A percentile compares a stretch with the other conserved stretches of the same genome.
phyloP scores from a whole-genome alignment of 2,329 filamentous ascomycete genomes.

The Aspergillus thermomutatus region DNA sequence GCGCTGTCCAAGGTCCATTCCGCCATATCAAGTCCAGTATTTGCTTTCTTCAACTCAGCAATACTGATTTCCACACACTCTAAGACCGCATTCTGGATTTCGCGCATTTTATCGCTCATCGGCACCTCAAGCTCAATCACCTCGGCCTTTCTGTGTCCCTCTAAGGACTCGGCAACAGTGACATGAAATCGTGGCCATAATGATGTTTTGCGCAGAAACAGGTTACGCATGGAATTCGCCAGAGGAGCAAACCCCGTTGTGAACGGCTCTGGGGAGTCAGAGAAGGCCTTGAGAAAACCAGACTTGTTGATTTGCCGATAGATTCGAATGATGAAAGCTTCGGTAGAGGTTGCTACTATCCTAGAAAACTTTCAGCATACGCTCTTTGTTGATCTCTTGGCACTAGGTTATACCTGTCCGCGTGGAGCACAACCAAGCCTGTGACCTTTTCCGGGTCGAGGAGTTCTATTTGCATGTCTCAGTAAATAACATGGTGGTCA shows the following conservation, averaged over 20 bases:
- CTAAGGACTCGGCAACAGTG: constrained; percentile 80
- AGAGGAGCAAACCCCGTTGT: constrained; percentile 83
- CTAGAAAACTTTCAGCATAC: constrained; percentile 36
- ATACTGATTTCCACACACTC: constrained; percentile 96
- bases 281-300: constrained; percentile 94
- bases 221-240: constrained; percentile 83
- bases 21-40: constrained; percentile 87
- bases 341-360: constrained; percentile 78
- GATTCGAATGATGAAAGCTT: constrained; percentile 92
- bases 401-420: constrained; percentile 58
- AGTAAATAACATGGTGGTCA: constrained; percentile 10
- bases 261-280: constrained; percentile 88
- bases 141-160: constrained; percentile 89
- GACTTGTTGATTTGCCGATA: constrained; percentile 92
- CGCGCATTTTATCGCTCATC: constrained; percentile 91
- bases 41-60: constrained; percentile 86
- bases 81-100: constrained; percentile 90
- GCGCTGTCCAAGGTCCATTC: constrained; percentile 96
- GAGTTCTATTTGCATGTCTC: constrained; percentile 42
- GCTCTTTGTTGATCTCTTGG: not conserved
- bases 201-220: constrained; percentile 84
- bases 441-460: constrained; percentile 82
- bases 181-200: constrained; percentile 94
- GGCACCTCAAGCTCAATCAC: constrained; percentile 95
- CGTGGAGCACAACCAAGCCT: constrained; percentile 81